These are phyloP conservation scores for Dendrobium huoshanense DNA, from an alignment of 106 monocot genomes.

Conservation along the genomic window DNA sequence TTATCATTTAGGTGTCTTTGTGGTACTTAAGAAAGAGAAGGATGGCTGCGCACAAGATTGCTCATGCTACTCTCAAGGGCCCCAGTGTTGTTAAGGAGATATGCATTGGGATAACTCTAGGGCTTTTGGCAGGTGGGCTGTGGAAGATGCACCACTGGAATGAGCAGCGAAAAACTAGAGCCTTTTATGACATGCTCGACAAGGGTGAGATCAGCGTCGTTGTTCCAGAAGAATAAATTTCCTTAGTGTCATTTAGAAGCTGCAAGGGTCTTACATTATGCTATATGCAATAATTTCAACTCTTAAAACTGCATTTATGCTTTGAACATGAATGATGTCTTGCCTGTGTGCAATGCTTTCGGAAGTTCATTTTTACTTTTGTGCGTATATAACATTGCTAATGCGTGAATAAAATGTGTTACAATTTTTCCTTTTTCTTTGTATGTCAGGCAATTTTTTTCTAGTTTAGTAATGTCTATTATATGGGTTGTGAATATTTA, in stretches of 20 bases:
- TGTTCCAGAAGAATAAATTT: conserved; percentile 13
- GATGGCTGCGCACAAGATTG: conserved; percentile 20
- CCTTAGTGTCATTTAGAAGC: not conserved
- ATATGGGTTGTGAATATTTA: too few relatives aligned
- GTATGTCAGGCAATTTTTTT: too few relatives aligned
- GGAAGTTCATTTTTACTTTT: too few relatives aligned
- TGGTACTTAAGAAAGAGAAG: not conserved
- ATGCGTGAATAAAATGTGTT: too few relatives aligned
- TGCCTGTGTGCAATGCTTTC: not conserved
- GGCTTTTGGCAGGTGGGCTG: conserved; percentile 17
- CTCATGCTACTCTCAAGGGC: conserved; percentile 21
- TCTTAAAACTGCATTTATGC: not conserved
- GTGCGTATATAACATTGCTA: too few relatives aligned
- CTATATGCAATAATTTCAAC: not conserved
- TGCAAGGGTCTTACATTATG: too few relatives aligned
- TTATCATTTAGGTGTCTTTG: not conserved
- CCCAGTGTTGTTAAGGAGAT: conserved; percentile 22
- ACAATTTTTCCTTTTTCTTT: too few relatives aligned
- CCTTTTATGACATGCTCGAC: conserved; percentile 27
- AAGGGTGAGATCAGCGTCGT: conserved; percentile 25
- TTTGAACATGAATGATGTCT: not conserved
- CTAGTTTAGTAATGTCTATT: too few relatives aligned
- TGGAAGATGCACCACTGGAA: conserved; percentile 35
- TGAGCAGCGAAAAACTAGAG: conserved; percentile 21
- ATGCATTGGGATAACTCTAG: conserved; percentile 17